phyloP scores from a whole-genome alignment of 345 rosid genomes.

The Syzygium jambos region DNA sequence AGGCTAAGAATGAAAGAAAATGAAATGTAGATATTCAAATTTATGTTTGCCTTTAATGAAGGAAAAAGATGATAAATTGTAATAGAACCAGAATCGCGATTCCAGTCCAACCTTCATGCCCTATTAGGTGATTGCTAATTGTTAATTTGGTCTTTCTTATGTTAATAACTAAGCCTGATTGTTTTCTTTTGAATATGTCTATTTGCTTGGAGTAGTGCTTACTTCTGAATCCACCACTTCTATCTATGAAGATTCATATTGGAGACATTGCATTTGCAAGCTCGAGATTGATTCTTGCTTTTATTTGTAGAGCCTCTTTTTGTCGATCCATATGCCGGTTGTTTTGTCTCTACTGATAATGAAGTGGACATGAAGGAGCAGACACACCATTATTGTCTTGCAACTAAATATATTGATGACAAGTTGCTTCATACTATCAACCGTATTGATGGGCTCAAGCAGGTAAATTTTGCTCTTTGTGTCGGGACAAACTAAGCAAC shows the following conservation, averaged over 20 bases:
- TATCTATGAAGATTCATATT: background rate
- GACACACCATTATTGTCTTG: slow-evolving; percentile 58
- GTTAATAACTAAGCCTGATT: background rate
- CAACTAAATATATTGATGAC: slow-evolving; percentile 83
- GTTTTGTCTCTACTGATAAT: slow-evolving; percentile 45
- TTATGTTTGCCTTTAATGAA: background rate
- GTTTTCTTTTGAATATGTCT: background rate
- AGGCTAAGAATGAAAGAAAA: background rate
- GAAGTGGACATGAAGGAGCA: slow-evolving; percentile 34
- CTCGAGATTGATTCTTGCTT: background rate
- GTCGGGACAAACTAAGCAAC: background rate
- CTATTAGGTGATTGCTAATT: background rate
- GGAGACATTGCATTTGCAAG: background rate
- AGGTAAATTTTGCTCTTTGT: slow-evolving; percentile 30
- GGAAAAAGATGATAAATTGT: background rate
- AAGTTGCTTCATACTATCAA: slow-evolving; percentile 45
- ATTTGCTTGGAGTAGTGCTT: too few species aligned
- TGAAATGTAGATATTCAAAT: background rate
- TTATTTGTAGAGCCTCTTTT: slow-evolving; percentile 63
- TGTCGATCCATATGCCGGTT: slow-evolving; percentile 79
- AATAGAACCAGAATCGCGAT: background rate
- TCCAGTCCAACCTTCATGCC: background rate
- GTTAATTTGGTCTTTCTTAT: background rate
- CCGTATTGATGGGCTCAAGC: slow-evolving; percentile 69
- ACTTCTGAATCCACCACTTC: background rate